A percentile compares a stretch with the other conserved stretches of the same genome.
Evolutionary conservation across 805 yeast species (phyloP).

Genomic region (Barnettozyma sucrosica): DNA sequence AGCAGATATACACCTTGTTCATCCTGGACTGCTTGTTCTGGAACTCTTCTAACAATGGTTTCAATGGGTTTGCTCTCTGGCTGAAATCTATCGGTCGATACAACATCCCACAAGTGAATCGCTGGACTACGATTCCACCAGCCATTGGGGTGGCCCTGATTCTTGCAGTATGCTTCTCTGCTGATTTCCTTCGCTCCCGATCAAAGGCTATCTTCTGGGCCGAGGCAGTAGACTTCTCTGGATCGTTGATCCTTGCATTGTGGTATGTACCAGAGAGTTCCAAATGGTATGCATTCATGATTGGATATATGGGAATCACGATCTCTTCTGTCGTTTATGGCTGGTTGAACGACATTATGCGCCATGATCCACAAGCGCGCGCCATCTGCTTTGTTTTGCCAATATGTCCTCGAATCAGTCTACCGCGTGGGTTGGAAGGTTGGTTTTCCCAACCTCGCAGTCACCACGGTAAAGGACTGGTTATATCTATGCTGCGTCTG

Average conservation of each 20-base stretch:
- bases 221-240: constrained; percentile 37
- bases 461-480: constrained; percentile 53
- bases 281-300: constrained; percentile 48
- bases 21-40: too few species aligned
- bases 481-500: constrained; percentile 28
- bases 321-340: constrained; percentile 30
- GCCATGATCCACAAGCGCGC: constrained; percentile 47
- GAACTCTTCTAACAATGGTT: too few species aligned
- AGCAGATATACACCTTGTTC: too few species aligned
- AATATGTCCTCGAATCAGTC: constrained; percentile 47
- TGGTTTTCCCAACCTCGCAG: constrained; percentile 35
- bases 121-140: too few species aligned
- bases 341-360: constrained; percentile 54
- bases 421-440: constrained; percentile 41
- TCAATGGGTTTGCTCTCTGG: too few species aligned
- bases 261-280: constrained; percentile 46
- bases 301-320: constrained; percentile 15
- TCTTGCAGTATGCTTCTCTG: constrained; percentile 8
- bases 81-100: too few species aligned
- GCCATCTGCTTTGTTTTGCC: constrained; percentile 38
- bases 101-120: too few species aligned
- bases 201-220: constrained; percentile 36
- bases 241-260: constrained; percentile 40
- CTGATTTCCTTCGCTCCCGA: constrained; percentile 29
- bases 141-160: neutral